Base-by-base conservation (phyloP, 345 rosid genomes). In the Citrus inodora region DNA sequence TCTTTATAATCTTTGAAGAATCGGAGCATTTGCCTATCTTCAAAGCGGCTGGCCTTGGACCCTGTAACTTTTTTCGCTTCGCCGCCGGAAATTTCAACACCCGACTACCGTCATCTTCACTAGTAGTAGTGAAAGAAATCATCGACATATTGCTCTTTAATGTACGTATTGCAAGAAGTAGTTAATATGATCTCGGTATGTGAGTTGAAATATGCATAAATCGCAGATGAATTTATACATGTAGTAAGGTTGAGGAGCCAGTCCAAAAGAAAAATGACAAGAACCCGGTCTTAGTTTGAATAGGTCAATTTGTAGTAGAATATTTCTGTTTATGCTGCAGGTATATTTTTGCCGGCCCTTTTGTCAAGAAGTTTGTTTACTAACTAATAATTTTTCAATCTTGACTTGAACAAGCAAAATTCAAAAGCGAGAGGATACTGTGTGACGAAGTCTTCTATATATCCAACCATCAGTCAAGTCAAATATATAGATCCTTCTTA, bases 1-100 rank as follows among this genome's bases (percentile, higher is more conserved):
- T 46, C 17, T 46, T 46, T 19, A 19, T 56, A n/a, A 56, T 56
- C n/a, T 3, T 66, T 22, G 70, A 66, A 8, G 27, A 24, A 32
- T 30, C 9, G 25, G 70, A 84, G 70, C 25, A 70, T 65, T 27
- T 78, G 80, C 14, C 74, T 9, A 80, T 74, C 72, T 28, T 27
- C 3, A 83, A 79, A 48, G 73, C 48, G 6, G 76, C 37, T 16
- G 81, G 83, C 70, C 73, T 67, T 30, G 75, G 73, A 59, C 80
- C 82, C 30, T 72, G 78, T 55, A 83, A 38, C 37, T 58, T 63
- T 35, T 3, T 33, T 59, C 61, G 55, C 5, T 33, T 60, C 32
- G 28, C 7, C 14, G 67, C 7, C 16, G 67, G 9, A 30, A 64
- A 30, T 9, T 32, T 62, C 35, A 62, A 9, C 16, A 33, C 35